These are phyloP conservation scores for Aspergillus kassunensis DNA, from an alignment of 495 filamentous ascomycete species.

Conservation along the genomic window DNA sequence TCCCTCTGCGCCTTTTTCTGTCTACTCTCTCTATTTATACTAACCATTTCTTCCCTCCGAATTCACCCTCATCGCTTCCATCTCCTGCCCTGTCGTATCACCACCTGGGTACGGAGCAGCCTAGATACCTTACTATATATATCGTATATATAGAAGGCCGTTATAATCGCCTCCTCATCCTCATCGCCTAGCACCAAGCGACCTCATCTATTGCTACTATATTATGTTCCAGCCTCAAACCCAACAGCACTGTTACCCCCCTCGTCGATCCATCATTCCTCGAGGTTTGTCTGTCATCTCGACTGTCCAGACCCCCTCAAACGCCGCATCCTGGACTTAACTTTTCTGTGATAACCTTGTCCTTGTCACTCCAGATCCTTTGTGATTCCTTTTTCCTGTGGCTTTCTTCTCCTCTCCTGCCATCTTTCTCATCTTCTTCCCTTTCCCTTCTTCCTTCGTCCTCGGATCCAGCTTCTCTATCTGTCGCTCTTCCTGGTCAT, in stretches of 20 bases:
- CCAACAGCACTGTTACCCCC: constrained; percentile 3
- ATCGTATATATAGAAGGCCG: constrained; percentile 11
- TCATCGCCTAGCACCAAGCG: background rate
- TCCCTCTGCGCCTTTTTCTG: constrained; percentile 6
- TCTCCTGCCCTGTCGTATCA: constrained; percentile 10
- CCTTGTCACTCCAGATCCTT: constrained; percentile 14
- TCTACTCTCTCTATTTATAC: constrained; percentile 1
- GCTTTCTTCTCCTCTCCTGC: constrained; percentile 14
- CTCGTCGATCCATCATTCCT: constrained; percentile 20
- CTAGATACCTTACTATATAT: constrained; percentile 17
- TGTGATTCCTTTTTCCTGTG: constrained; percentile 14
- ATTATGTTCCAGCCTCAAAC: constrained; percentile 19
- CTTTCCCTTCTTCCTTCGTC: background rate
- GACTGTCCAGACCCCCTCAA: constrained; percentile 6
- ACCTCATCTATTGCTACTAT: background rate
- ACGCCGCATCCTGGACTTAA: constrained; percentile 21
- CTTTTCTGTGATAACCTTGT: constrained; percentile 19
- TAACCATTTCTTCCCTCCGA: background rate
- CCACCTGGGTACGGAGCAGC: constrained; percentile 3
- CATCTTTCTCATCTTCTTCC: constrained; percentile 1
- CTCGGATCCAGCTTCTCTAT: background rate
- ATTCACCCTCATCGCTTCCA: background rate
- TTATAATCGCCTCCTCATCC: constrained; percentile 3
- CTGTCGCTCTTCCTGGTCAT: background rate
- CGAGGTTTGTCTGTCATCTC: constrained; percentile 9